A percentile compares a stretch with the other conserved stretches of the same genome.
These are phyloP conservation scores for Sphaerulina populicola DNA, from an alignment of 2,329 filamentous ascomycete species.

Conservation along the genomic window DNA sequence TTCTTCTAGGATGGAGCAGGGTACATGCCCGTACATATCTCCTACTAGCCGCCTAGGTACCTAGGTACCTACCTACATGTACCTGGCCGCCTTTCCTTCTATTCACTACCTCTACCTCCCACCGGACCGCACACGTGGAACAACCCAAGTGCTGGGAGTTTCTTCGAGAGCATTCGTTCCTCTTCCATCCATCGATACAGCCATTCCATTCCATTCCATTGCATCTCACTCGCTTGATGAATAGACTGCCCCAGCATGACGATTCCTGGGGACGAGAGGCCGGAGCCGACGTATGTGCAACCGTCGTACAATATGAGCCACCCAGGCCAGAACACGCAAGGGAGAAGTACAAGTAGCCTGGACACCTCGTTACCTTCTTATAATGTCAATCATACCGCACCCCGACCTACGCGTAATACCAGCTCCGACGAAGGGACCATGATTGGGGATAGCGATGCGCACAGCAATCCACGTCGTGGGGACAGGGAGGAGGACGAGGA, in stretches of 20 bases:
- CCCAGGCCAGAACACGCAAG: conserved; percentile 6
- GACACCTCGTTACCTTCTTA: conserved; percentile 27
- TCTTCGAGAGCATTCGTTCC: background rate
- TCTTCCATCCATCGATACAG: background rate
- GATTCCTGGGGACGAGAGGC: conserved; percentile 31
- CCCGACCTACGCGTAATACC: conserved; percentile 15
- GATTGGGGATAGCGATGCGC: conserved; percentile 26
- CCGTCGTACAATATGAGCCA: conserved; percentile 23
- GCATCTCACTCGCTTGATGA: conserved; percentile 14
- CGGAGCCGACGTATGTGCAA: conserved; percentile 30
- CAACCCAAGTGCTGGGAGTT: conserved; percentile 21
- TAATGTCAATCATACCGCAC: conserved; percentile 27
- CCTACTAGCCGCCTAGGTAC: too few species aligned
- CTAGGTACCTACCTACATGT: too few species aligned
- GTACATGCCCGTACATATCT: too few species aligned
- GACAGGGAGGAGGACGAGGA: conserved; percentile 10
- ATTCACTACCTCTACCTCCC: too few species aligned
- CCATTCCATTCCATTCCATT: too few species aligned
- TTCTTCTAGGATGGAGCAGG: too few species aligned
- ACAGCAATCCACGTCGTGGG: conserved; percentile 7
- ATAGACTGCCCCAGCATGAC: conserved; percentile 23
- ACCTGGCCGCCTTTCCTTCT: background rate
- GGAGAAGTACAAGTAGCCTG: conserved; percentile 11
- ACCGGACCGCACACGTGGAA: background rate
- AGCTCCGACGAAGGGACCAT: conserved; percentile 33